phyloP scores from a whole-genome alignment of 805 yeast species.

The Candida peoriensis region DNA sequence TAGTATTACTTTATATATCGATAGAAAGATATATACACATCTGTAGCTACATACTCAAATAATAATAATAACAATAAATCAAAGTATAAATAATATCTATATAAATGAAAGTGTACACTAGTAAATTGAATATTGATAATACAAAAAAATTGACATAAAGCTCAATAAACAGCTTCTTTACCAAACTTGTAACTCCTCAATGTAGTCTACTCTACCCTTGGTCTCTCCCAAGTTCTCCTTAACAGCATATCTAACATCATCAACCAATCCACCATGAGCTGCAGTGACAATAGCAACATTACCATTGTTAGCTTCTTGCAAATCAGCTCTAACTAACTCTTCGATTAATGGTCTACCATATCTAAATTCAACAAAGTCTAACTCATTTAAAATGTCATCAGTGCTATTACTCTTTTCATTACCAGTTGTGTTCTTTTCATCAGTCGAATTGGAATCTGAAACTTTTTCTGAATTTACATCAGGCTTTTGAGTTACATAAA shows the following conservation, averaged over 20 bases:
- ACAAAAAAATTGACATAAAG: too few relatives aligned
- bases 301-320: constrained; percentile 32
- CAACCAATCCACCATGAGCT: constrained; percentile 52
- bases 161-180: constrained; percentile 19
- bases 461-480: constrained; percentile 6
- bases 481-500: constrained; percentile 15
- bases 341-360: constrained; percentile 42
- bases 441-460: constrained; percentile 3
- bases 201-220: constrained; percentile 44
- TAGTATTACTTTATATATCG: neutral
- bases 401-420: neutral
- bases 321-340: constrained; percentile 31
- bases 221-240: constrained; percentile 26
- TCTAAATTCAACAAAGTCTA: constrained; percentile 32
- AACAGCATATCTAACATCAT: constrained; percentile 42
- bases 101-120: too few relatives aligned
- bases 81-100: too few relatives aligned
- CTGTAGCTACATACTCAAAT: neutral
- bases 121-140: neutral
- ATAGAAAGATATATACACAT: neutral
- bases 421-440: constrained; percentile 1
- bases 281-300: constrained; percentile 46
- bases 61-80: neutral
- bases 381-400: constrained; percentile 6
- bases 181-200: constrained; percentile 60